Conservation (phyloP, 139 green algal species). For the Axilococcus clingmanii region DNA sequence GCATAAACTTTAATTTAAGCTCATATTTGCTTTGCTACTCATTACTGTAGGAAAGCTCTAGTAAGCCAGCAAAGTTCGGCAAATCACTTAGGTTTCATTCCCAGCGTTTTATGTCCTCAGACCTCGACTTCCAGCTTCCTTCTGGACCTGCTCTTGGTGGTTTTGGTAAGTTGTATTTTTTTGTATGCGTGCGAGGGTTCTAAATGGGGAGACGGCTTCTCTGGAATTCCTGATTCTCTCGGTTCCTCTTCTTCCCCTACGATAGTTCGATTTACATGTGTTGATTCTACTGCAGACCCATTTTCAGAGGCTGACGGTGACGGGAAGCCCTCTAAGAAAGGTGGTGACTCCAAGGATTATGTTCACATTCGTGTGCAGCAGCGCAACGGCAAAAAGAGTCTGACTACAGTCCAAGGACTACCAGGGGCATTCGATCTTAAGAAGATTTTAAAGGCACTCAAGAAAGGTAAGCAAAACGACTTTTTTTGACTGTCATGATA, state of each 20-base stretch:
- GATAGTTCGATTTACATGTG: too few relatives aligned
- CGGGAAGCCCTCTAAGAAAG: slow-evolving; percentile 10
- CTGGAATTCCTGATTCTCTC: too few relatives aligned
- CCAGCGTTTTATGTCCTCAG: background rate
- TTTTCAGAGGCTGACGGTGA: slow-evolving; percentile 38
- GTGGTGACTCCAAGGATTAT: slow-evolving; percentile 33
- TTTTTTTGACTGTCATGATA: background rate
- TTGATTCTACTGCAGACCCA: slow-evolving; percentile 27
- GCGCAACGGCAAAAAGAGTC: slow-evolving; percentile 92
- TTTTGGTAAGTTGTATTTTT: slow-evolving; percentile 22
- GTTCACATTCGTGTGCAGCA: slow-evolving; percentile 97
- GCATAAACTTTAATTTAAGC: too few relatives aligned
- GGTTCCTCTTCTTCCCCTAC: too few relatives aligned
- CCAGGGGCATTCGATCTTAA: slow-evolving; percentile 92
- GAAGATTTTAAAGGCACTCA: slow-evolving; percentile 98
- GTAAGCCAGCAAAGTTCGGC: too few relatives aligned
- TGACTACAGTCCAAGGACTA: slow-evolving; percentile 94
- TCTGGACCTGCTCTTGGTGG: slow-evolving; percentile 12
- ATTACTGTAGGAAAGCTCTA: too few relatives aligned
- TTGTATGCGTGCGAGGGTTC: too few relatives aligned
- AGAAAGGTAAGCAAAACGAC: slow-evolving; percentile 65
- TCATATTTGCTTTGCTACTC: too few relatives aligned
- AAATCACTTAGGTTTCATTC: too few relatives aligned
- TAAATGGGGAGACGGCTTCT: too few relatives aligned
- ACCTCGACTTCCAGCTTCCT: background rate